Evolutionary conservation across 2,329 filamentous ascomycete genomes (phyloP).

Genomic region (Paraphaeosphaeria minitans): DNA sequence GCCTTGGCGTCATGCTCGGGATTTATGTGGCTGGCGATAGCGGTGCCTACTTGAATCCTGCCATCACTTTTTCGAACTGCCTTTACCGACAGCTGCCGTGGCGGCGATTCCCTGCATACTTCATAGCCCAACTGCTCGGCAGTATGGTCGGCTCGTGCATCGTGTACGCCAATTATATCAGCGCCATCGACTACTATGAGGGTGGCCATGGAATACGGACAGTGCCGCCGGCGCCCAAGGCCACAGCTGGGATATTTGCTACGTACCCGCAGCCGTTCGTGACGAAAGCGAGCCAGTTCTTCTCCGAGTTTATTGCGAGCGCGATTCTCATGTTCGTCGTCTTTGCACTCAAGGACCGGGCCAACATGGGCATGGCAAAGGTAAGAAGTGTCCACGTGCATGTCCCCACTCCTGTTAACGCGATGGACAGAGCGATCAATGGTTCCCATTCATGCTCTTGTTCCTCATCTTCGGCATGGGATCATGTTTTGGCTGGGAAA

Average conservation of each 20-base stretch:
- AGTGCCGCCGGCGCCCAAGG: conserved; percentile 60
- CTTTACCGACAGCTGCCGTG: conserved; percentile 71
- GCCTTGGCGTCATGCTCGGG: conserved; percentile 50
- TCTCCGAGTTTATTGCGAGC: conserved; percentile 72
- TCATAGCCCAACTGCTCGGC: conserved; percentile 68
- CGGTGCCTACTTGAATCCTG: conserved; percentile 68
- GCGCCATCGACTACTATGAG: conserved; percentile 68
- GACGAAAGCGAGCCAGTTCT: conserved; percentile 70
- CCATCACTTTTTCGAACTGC: conserved; percentile 73
- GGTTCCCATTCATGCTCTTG: conserved; percentile 64
- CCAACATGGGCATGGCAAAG: conserved; percentile 46
- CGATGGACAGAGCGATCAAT: conserved; percentile 35
- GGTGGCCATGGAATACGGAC: conserved; percentile 65
- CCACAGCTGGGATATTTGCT: conserved; percentile 73
- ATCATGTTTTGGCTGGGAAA: conserved; percentile 76
- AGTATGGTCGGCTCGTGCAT: conserved; percentile 63
- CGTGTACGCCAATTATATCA: conserved; percentile 53
- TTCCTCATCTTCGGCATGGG: conserved; percentile 77
- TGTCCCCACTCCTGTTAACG: conserved; percentile 10
- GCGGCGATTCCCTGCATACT: conserved; percentile 72
- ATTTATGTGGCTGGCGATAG: conserved; percentile 70
- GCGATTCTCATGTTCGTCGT: conserved; percentile 73
- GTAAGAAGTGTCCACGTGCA: conserved; percentile 13
- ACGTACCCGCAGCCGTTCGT: conserved; percentile 73
- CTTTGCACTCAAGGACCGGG: conserved; percentile 68